A percentile compares a stretch with the other conserved stretches of the same genome.
Evolutionary conservation across 2,329 filamentous ascomycete genomes (phyloP).

Genomic region (Scedosporium minutisporum): DNA sequence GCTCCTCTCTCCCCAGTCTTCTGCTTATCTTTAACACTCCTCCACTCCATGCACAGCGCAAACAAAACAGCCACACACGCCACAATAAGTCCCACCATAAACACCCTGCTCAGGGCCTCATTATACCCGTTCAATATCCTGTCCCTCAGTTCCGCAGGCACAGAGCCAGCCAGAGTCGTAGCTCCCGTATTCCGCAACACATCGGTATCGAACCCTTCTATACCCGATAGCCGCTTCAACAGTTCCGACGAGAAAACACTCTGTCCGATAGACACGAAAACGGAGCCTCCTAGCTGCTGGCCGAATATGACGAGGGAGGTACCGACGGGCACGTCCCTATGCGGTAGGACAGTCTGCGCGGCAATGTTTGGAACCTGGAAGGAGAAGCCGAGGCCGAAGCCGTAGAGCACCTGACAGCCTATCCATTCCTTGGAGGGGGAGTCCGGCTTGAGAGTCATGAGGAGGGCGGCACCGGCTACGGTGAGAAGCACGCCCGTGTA

Average conservation of each 20-base stretch:
- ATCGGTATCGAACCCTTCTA: slow-evolving; percentile 32
- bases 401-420: slow-evolving; percentile 33
- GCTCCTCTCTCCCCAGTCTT: background rate
- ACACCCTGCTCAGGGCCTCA: slow-evolving; percentile 45
- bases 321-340: slow-evolving; percentile 30
- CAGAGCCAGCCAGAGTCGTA: slow-evolving; percentile 46
- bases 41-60: slow-evolving; percentile 50
- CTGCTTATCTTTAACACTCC: slow-evolving; percentile 22
- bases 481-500: slow-evolving; percentile 21
- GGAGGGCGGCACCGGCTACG: slow-evolving; percentile 27
- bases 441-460: slow-evolving; percentile 25
- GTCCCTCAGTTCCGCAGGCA: slow-evolving; percentile 38
- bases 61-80: slow-evolving; percentile 44
- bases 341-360: slow-evolving; percentile 34
- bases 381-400: slow-evolving; percentile 31
- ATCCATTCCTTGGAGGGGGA: slow-evolving; percentile 16
- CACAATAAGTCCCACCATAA: slow-evolving; percentile 49
- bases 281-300: slow-evolving; percentile 34
- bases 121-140: slow-evolving; percentile 54
- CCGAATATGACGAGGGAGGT: slow-evolving; percentile 33
- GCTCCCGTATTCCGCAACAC: slow-evolving; percentile 37
- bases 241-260: slow-evolving; percentile 34
- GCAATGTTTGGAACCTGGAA: slow-evolving; percentile 37
- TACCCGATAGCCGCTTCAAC: slow-evolving; percentile 19
- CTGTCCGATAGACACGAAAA: slow-evolving; percentile 35